Evolutionary conservation across 805 yeast species (phyloP), one percentile per base, ranked within the genome.

Genomic region (Pichia pseudocactophila): DNA sequence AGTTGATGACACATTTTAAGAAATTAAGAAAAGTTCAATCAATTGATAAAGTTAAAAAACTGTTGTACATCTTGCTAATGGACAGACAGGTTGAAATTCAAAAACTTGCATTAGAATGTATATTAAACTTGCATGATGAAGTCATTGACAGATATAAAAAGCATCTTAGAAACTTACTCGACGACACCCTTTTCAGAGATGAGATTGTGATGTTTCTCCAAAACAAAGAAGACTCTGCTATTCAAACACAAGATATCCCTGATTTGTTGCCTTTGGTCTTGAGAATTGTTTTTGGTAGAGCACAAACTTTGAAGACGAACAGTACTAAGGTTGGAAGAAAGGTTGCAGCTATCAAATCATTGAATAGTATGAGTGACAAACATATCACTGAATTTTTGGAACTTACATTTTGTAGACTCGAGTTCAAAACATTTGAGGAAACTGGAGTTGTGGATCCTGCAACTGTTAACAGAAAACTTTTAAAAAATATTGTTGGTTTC

Each of bases 211-310:
- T 71, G 15, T 71, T 92, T 32, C 63, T 85, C 16, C 69, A 73
- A 16, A 69, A 68, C 31, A 65, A 71, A 17, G 76, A 71, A 5
- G 71, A 77, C 8, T 63, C 62, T 15, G 60, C 70, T 2, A 69
- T 88, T 41, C 86, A 82, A 48, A 69, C 66, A 7, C 67, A 66
- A 3, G 97, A 92, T 56, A 64, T 71, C 13, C 65, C 58, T 2
- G 59, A 48, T 1, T 70, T 90, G 2, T 74, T 87, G 74, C 92
- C 94, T 1, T 54, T 84, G 26, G 71, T 88, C 4, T 57, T 88
- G 38, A 66, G 96, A 50, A 80, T 92, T 20, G 64, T 92, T 17
- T 90, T 81, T 61, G 97, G 97, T 8, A 72, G 95, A 44, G 86
- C 88, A 8, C 94, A 86, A 61, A 72, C 80, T 1, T 69, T 79